Evolutionary conservation across 257 asterid species (phyloP), one percentile per base, ranked within the genome.

Genomic region (Leonotis leonurus): DNA sequence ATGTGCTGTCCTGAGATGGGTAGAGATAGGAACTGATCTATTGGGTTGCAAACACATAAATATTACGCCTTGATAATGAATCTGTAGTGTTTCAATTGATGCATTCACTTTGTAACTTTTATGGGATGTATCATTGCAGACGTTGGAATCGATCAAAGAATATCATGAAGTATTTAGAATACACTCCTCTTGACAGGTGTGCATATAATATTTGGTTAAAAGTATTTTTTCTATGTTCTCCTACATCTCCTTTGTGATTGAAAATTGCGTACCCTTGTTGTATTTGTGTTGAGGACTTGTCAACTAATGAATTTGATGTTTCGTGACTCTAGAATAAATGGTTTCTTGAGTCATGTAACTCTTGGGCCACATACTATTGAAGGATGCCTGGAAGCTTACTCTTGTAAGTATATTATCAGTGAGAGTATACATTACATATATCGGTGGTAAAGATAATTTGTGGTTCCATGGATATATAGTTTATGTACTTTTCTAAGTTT

Each of bases 321-420:
- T 21, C 71, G 21, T 55, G 24, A 49, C 54, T 60, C 36, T 80
- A 93, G 96, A 55, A 82, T 93, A 37, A 87, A 90, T 76, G 85
- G 83, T 60, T 93, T 93, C 75, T 73, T 93, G 79, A 84, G 83
- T 68, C 79, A 77, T 40, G 80, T 93, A 70, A 80, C 88, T 78
- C 96, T 93, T 71, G 99, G 97, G 70, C 94, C 85, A 55, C 92
- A 94, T 17, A 83, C 95, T 12, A 81, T 93, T 67, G 82, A 68
- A 81, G 97, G 94, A 46, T 82, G 88, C 77, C 76, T 93, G 8
- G 99, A 93, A 73, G 95, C 99, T 26, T 93, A 87, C 80, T 93
- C 97, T 48, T 93, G 97, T 93, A 79, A 78, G 99, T 80, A 60
- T 25, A 58, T 64, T 46, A 67, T 24, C 37, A 52, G 17, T 55